Percentiles rank a stretch among this genome's conserved stretches.
Evolutionary conservation across 441 rosid species (phyloP).

Genomic region (Metrosideros polymorpha): DNA sequence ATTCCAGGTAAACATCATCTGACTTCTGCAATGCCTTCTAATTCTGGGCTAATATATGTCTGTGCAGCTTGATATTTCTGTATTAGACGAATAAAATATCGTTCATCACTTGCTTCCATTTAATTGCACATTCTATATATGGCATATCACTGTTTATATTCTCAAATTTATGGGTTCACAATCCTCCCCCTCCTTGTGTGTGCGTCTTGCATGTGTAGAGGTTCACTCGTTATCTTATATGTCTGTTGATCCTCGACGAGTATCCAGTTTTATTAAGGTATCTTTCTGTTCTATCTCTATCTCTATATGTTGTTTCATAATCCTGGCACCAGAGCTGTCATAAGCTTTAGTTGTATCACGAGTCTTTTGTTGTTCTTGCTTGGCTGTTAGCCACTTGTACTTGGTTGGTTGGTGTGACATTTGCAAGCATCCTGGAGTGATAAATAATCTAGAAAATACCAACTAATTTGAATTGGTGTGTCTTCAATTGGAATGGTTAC

Average conservation of each 20-base stretch:
- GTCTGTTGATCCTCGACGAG: background rate
- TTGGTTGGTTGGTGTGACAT: background rate
- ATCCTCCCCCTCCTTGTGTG: background rate
- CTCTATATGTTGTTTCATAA: background rate
- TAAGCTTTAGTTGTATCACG: background rate
- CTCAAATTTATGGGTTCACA: background rate
- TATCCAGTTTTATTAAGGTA: background rate
- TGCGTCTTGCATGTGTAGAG: background rate
- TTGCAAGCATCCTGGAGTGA: background rate
- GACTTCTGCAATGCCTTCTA: background rate
- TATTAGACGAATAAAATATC: background rate
- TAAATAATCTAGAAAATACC: background rate
- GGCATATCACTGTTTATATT: background rate
- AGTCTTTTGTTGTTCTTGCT: background rate
- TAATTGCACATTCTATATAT: background rate
- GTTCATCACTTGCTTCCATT: background rate
- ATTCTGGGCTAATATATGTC: background rate
- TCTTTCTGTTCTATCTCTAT: background rate
- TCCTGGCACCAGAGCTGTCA: background rate
- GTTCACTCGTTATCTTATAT: background rate
- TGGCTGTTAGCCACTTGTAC: background rate
- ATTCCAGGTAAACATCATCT: slow-evolving; percentile 52
- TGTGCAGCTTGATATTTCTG: background rate
- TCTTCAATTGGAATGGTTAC: background rate
- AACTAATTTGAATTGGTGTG: background rate